phyloP scores from a whole-genome alignment of 768 basidiomycete species.

The Termitomyces sp. region DNA sequence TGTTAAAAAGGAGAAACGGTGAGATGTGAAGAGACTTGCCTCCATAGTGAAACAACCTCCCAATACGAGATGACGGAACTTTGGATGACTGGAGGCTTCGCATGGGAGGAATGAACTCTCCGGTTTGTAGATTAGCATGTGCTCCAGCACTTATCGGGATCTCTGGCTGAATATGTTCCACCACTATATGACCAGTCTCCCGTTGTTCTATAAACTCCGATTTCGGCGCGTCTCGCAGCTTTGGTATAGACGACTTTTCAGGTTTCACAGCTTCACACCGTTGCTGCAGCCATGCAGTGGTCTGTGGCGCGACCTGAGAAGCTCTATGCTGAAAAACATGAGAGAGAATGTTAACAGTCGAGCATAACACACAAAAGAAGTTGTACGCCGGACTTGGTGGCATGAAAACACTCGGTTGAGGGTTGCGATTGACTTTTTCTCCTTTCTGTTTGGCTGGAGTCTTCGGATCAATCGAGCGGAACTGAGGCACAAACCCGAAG shows the following conservation, averaged over 20 bases:
- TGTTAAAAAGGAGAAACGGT: not conserved
- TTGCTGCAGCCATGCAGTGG: conserved; percentile 12
- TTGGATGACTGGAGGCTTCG: conserved; percentile 71
- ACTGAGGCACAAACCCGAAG: too few relatives aligned
- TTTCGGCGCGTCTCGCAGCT: not conserved
- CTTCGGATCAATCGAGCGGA: too few relatives aligned
- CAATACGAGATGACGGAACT: conserved; percentile 87
- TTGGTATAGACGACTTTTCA: not conserved
- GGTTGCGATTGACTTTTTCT: not conserved
- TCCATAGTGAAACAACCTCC: conserved; percentile 91
- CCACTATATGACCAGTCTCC: not conserved
- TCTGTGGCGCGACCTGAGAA: conserved; percentile 27
- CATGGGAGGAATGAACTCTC: conserved; percentile 13
- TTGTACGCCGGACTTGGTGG: conserved; percentile 66
- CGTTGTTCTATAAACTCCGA: not conserved
- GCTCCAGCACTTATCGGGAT: too few relatives aligned
- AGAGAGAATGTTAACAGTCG: conserved; percentile 52
- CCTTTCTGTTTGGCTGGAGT: conserved; percentile 5
- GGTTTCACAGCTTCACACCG: conserved; percentile 2
- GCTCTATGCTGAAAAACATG: conserved; percentile 59
- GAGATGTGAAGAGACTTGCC: conserved; percentile 34
- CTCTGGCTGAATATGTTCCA: not conserved
- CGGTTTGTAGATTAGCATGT: not conserved
- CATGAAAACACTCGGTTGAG: conserved; percentile 33
- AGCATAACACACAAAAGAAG: conserved; percentile 64